Evolutionary conservation across 176 grass and related monocot genomes (phyloP).

Genomic region (Tillandsia fasciculata): DNA sequence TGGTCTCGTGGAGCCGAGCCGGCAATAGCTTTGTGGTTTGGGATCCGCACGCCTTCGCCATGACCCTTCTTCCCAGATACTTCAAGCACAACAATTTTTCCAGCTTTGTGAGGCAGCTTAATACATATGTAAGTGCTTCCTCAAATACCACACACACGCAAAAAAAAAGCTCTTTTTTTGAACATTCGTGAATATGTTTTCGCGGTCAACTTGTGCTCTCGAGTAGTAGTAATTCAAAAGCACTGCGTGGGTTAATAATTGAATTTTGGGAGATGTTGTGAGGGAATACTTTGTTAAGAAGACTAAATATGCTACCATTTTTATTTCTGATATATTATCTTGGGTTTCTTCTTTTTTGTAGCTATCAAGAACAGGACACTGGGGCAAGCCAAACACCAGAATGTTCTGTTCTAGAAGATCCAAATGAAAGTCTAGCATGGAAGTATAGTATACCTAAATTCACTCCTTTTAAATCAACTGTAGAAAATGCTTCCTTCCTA

Average conservation of each 20-base stretch:
- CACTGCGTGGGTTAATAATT: neutral
- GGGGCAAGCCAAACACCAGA: conserved; percentile 46
- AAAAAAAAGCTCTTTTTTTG: conserved; percentile 1
- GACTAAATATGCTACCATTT: neutral
- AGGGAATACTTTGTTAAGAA: neutral
- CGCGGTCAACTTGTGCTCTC: no score
- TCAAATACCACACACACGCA: neutral
- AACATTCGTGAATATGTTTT: neutral
- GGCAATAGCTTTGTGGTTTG: conserved; percentile 75
- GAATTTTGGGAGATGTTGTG: conserved; percentile 21
- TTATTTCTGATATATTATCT: conserved; percentile 34
- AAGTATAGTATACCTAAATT: conserved; percentile 31
- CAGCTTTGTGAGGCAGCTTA: conserved; percentile 84
- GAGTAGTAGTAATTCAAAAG: no score
- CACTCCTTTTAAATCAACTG: conserved; percentile 19
- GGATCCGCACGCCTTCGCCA: conserved; percentile 65
- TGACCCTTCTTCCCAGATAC: conserved; percentile 48
- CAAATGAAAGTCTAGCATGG: conserved; percentile 29
- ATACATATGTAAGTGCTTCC: conserved; percentile 68
- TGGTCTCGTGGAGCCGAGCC: conserved; percentile 48
- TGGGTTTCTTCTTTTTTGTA: conserved; percentile 48
- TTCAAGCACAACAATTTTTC: conserved; percentile 90
- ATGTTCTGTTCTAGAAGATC: conserved; percentile 67
- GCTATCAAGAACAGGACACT: conserved; percentile 57
- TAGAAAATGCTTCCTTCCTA: conserved; percentile 1